These are phyloP conservation scores for Lumnitzera littorea DNA, from an alignment of 345 rosid species.

Conservation along the genomic window DNA sequence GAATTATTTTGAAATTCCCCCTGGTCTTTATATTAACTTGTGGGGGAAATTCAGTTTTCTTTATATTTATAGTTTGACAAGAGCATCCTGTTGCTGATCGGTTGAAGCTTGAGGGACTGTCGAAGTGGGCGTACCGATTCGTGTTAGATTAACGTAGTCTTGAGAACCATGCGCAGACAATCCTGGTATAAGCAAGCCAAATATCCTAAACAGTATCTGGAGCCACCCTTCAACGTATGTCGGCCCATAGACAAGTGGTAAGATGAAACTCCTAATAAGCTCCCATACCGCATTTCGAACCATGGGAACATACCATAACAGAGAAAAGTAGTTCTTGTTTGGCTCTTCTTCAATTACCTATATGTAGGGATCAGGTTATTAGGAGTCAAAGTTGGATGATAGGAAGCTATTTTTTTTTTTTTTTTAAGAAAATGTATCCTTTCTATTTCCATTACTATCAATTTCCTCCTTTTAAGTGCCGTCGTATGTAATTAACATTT, in stretches of 20 bases:
- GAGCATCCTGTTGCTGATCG: background rate
- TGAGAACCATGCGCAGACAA: conserved; percentile 47
- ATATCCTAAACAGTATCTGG: conserved; percentile 28
- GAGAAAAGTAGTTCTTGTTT: conserved; percentile 56
- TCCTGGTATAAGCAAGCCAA: conserved; percentile 49
- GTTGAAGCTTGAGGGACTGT: too few species aligned
- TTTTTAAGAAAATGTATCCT: too few species aligned
- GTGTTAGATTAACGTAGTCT: conserved; percentile 49
- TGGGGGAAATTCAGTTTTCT: too few species aligned
- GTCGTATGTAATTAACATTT: too few species aligned
- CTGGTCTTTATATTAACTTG: too few species aligned
- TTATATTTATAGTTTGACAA: too few species aligned
- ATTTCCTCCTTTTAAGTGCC: too few species aligned
- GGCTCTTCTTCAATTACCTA: conserved; percentile 54
- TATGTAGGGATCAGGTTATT: background rate
- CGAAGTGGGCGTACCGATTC: conserved; percentile 24
- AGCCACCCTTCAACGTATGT: conserved; percentile 50
- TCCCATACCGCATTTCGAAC: conserved; percentile 48
- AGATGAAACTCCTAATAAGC: conserved; percentile 40
- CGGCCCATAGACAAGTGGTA: conserved; percentile 31
- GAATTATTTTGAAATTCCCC: too few species aligned
- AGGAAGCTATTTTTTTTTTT: too few species aligned
- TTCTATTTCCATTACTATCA: too few species aligned
- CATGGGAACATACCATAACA: conserved; percentile 38
- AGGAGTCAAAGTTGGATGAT: too few species aligned